Evolutionary conservation across 441 rosid species (phyloP).

Genomic region (Flueggea neowawraea): DNA sequence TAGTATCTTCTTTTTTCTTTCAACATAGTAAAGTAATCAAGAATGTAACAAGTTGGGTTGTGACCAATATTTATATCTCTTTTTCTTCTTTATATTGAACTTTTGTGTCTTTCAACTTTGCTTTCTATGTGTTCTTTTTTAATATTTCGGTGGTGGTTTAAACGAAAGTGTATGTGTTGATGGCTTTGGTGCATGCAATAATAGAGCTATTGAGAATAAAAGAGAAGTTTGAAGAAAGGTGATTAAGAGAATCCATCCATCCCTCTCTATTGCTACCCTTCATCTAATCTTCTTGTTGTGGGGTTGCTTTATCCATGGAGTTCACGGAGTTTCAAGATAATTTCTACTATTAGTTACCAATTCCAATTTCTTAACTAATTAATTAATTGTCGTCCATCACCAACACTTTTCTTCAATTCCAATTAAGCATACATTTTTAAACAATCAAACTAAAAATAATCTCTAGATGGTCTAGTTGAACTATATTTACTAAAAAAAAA

Average conservation of each 20-base stretch:
- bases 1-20: constrained; percentile 5
- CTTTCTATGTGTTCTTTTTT: constrained; percentile 9
- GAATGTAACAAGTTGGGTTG: constrained; percentile 6
- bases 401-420: neutral
- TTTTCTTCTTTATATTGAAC: neutral
- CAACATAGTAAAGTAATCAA: constrained; percentile 6
- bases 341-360: neutral
- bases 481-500: no score
- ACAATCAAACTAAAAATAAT: no score
- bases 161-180: constrained; percentile 17
- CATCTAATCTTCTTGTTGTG: constrained; percentile 15
- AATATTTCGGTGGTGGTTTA: constrained; percentile 26
- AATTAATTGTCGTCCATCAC: neutral
- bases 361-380: neutral
- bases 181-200: constrained; percentile 29
- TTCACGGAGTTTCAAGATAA: constrained; percentile 1
- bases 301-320: neutral
- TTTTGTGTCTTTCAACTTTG: constrained; percentile 16
- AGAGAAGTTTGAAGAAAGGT: constrained; percentile 12
- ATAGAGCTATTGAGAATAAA: constrained; percentile 21
- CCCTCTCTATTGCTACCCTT: constrained; percentile 15
- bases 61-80: constrained; percentile 13
- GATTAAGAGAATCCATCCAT: constrained; percentile 19
- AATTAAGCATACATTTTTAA: neutral
- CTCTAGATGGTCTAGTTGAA: no score